Evolutionary conservation across 2,329 filamentous ascomycete genomes (phyloP).

Genomic region (Lasiodiplodia sp.): DNA sequence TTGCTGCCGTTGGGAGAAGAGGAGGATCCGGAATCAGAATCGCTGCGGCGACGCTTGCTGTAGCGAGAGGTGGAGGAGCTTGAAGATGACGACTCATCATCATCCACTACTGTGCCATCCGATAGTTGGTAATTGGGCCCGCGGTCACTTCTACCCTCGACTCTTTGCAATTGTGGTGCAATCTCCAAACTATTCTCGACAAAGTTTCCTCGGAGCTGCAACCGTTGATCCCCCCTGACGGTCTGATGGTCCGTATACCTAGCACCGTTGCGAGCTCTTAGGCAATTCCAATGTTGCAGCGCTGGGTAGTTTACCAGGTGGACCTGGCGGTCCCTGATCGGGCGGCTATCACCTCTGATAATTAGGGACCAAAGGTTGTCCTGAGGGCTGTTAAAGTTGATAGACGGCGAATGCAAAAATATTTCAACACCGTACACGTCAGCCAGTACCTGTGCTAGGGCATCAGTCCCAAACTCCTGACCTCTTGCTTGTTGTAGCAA

Average conservation of each 20-base stretch:
- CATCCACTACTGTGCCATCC: too few species aligned
- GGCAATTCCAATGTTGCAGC: background rate
- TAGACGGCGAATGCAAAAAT: background rate
- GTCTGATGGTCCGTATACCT: background rate
- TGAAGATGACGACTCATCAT: too few species aligned
- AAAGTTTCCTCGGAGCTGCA: too few species aligned
- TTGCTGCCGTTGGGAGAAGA: background rate
- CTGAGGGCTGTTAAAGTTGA: background rate
- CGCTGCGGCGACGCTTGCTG: too few species aligned
- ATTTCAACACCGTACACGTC: conserved; percentile 2
- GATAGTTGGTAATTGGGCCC: too few species aligned
- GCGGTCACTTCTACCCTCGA: too few species aligned
- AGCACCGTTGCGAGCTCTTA: background rate
- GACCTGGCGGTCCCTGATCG: background rate
- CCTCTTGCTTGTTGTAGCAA: background rate
- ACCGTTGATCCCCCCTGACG: too few species aligned
- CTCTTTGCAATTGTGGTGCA: too few species aligned
- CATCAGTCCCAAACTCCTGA: background rate
- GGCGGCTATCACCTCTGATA: background rate
- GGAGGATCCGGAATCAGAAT: background rate
- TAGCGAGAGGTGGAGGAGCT: too few species aligned
- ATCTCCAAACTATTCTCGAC: too few species aligned
- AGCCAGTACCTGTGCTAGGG: background rate
- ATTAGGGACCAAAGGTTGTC: background rate
- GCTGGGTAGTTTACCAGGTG: background rate